These are phyloP conservation scores for Ceratobasidium sp. DNA, from an alignment of 1,284 basidiomycete genomes.

Conservation along the genomic window DNA sequence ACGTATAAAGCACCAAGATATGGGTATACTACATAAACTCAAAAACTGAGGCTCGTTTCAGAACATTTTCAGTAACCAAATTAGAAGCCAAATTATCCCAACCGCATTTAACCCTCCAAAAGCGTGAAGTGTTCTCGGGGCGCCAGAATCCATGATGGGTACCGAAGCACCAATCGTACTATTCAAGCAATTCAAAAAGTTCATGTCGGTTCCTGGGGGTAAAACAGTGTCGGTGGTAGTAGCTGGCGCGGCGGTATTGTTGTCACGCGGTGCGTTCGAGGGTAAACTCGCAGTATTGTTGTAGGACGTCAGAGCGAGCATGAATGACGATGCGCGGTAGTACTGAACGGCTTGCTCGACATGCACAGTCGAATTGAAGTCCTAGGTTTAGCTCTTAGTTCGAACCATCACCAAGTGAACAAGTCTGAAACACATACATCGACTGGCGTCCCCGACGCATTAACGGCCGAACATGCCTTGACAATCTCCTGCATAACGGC, in stretches of 20 bases:
- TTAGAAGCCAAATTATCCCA: conserved; percentile 24
- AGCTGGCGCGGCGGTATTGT: conserved; percentile 25
- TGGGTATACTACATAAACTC: background rate
- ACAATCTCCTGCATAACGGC: conserved; percentile 50
- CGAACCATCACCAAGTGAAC: too few relatives aligned
- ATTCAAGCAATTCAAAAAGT: conserved; percentile 46
- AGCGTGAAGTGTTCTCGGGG: background rate
- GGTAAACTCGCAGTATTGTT: conserved; percentile 51
- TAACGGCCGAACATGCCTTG: conserved; percentile 49
- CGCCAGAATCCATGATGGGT: conserved; percentile 45
- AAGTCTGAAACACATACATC: conserved; percentile 10
- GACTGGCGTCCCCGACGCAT: conserved; percentile 39
- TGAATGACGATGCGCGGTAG: conserved; percentile 53
- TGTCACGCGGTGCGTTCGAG: conserved; percentile 37
- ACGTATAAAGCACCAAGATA: background rate
- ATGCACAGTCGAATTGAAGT: conserved; percentile 39
- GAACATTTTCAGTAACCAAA: conserved; percentile 30
- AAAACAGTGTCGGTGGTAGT: conserved; percentile 40
- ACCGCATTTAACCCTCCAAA: conserved; percentile 16
- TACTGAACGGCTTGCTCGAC: conserved; percentile 53
- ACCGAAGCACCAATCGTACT: conserved; percentile 45
- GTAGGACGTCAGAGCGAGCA: conserved; percentile 51
- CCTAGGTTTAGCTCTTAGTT: conserved; percentile 1
- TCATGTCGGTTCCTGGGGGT: conserved; percentile 44
- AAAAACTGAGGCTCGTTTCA: background rate